Evolutionary conservation across 2,329 filamentous ascomycete genomes (phyloP).

Genomic region (Beauveria pseudobassiana): DNA sequence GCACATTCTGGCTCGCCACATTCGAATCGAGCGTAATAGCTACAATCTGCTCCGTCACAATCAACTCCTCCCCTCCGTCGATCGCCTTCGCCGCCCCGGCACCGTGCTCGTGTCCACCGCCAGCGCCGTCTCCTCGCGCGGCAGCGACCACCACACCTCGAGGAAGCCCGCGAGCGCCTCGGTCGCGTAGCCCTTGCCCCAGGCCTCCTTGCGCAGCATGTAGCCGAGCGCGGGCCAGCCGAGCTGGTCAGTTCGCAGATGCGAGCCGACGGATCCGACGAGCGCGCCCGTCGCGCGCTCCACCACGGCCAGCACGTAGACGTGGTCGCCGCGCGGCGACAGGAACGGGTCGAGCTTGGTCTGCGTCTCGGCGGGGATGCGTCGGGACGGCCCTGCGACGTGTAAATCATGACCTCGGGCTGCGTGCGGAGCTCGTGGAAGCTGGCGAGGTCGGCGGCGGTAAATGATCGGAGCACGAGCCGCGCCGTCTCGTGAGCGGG

Average conservation of each 20-base stretch:
- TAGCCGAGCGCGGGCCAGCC: conserved; percentile 56
- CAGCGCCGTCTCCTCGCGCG: conserved; percentile 37
- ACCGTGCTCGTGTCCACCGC: conserved; percentile 21
- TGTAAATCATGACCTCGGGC: conserved; percentile 57
- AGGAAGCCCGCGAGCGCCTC: conserved; percentile 46
- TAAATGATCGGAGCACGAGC: conserved; percentile 46
- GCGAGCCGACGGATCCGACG: conserved; percentile 42
- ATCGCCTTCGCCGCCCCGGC: background rate
- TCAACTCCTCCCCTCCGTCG: background rate
- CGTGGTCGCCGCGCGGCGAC: conserved; percentile 40
- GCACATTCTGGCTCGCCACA: conserved; percentile 44
- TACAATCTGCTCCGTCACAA: conserved; percentile 31
- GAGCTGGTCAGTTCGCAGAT: conserved; percentile 25
- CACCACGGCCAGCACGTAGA: conserved; percentile 51
- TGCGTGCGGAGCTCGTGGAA: conserved; percentile 47
- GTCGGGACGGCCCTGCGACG: conserved; percentile 35
- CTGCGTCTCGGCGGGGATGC: conserved; percentile 35
- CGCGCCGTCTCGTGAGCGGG: conserved; percentile 41
- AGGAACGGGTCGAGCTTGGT: conserved; percentile 32
- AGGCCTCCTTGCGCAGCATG: conserved; percentile 43
- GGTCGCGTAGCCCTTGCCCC: conserved; percentile 50
- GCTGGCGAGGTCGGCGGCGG: conserved; percentile 40
- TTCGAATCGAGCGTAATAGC: conserved; percentile 45
- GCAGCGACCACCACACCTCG: conserved; percentile 40
- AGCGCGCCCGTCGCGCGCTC: conserved; percentile 40